Percentiles rank a stretch among this genome's conserved stretches.
Evolutionary conservation across 495 filamentous ascomycete species (phyloP).

Genomic region (Penicillium longicatenatum): DNA sequence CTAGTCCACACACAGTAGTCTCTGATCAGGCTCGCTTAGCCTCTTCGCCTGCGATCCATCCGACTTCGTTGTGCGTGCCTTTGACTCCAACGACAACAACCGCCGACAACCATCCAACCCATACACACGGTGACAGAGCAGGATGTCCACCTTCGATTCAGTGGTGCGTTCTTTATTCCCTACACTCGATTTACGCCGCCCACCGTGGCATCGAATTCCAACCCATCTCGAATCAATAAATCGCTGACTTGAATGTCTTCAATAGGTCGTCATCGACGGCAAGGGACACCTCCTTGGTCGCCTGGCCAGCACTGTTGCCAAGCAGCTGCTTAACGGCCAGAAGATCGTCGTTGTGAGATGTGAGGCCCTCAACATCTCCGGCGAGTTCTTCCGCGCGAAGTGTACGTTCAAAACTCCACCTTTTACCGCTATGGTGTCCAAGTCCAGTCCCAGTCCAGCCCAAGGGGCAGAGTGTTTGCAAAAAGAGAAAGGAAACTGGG

Average conservation of each 20-base stretch:
- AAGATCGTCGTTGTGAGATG: slow-evolving; percentile 99
- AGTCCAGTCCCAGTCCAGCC: not conserved
- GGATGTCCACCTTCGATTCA: slow-evolving; percentile 96
- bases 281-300: slow-evolving; percentile 99
- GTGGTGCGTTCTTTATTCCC: slow-evolving; percentile 69
- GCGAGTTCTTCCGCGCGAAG: slow-evolving; percentile 99
- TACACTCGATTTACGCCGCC: not conserved
- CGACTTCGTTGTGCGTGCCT: slow-evolving; percentile 50
- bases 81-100: slow-evolving; percentile 53
- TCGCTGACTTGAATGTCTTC: slow-evolving; percentile 35
- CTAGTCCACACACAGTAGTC: slow-evolving; percentile 42
- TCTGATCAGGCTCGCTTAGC: slow-evolving; percentile 38
- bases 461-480: not conserved
- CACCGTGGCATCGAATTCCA: slow-evolving; percentile 10
- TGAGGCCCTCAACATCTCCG: slow-evolving; percentile 99
- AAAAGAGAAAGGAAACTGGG: slow-evolving; percentile 8
- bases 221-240: slow-evolving; percentile 11
- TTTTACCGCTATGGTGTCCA: slow-evolving; percentile 4
- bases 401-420: slow-evolving; percentile 67
- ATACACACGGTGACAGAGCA: slow-evolving; percentile 56
- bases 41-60: slow-evolving; percentile 42
- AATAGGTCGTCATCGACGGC: slow-evolving; percentile 95
- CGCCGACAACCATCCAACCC: slow-evolving; percentile 51
- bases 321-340: slow-evolving; percentile 98
- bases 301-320: slow-evolving; percentile 97